Evolutionary conservation across 176 grass and related monocot species (phyloP), one percentile per base, ranked within the genome.

Genomic region (Cymbopogon citratus): DNA sequence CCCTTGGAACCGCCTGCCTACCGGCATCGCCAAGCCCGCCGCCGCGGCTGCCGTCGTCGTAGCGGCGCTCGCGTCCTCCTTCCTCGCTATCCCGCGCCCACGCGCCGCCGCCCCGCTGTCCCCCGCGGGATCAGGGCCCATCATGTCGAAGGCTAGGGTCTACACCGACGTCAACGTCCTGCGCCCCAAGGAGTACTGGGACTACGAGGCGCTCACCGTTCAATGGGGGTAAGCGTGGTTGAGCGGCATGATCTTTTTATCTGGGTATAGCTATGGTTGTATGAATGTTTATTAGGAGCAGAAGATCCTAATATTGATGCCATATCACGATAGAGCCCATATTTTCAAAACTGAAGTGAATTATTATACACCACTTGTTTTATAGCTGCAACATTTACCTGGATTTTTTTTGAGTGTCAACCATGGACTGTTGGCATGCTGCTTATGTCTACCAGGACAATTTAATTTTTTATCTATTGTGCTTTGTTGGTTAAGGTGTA

Each of bases 161-260:
- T 96, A 96, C 81, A 15, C 93, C 9, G 93, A 96, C 66, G 73
- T 96, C 67, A 96, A 96, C 81, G 88, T 90, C 61, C 76, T 91
- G 43, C 93, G 93, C 16, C 88, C 93, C n/a, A 96, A 92, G 90
- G 93, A 96, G 74, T 96, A 92, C 88, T 96, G 93, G 93, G 93
- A 96, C 82, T 96, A 96, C 75, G 90, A 96, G 89, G 83, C 93
- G 18, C 90, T 92, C 75, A 81, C 88, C 81, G 93, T 92, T 36
- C 88, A 91, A 51, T 96, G 93, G 93, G 93, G 93, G 93, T 96
- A 71, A 76, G 27, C 69, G 28, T 39, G 34, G 56, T 43, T 41
- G 46, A 57, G 25, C 63, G 16, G 24, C 16, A 27, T 45, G 11
- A 9, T 31, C 14, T 19, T 26, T 75, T 44, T 21, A 34, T n/a